Conservation (phyloP, 768 basidiomycete species). For the Asterophora parasitica region DNA sequence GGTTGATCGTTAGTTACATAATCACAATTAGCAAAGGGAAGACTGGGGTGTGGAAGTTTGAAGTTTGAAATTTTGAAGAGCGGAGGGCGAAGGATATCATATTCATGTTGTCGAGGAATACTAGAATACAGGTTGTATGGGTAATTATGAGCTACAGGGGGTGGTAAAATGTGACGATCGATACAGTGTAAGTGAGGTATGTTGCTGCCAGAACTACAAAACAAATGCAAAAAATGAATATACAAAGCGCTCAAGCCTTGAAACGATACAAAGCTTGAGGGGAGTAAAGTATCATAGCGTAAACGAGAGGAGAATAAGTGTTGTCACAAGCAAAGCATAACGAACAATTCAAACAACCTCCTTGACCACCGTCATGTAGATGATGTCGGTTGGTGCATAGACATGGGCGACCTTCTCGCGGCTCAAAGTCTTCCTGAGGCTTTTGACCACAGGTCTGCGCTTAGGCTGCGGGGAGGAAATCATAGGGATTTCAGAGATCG, state of each 20-base stretch:
- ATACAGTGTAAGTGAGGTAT: neutral
- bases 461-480: conserved; percentile 11
- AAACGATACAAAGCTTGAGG: neutral
- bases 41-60: neutral
- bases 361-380: conserved; percentile 42
- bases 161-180: neutral
- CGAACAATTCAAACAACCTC: conserved; percentile 26
- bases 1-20: conserved; percentile 19
- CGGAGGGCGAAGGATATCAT: neutral
- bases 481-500: conserved; percentile 16
- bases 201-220: neutral
- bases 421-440: conserved; percentile 24
- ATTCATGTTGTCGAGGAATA: neutral
- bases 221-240: no score
- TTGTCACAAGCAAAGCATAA: no score
- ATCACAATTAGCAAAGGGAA: conserved; percentile 25
- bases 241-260: conserved; percentile 3
- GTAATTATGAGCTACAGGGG: conserved; percentile 6
- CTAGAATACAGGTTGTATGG: conserved; percentile 5
- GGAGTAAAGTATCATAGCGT: neutral
- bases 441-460: conserved; percentile 20
- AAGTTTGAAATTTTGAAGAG: neutral
- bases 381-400: conserved; percentile 24
- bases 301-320: neutral
- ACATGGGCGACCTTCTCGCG: conserved; percentile 20